Base-by-base conservation (phyloP, 73 alveolate species). In the Urostyla sp. region DNA sequence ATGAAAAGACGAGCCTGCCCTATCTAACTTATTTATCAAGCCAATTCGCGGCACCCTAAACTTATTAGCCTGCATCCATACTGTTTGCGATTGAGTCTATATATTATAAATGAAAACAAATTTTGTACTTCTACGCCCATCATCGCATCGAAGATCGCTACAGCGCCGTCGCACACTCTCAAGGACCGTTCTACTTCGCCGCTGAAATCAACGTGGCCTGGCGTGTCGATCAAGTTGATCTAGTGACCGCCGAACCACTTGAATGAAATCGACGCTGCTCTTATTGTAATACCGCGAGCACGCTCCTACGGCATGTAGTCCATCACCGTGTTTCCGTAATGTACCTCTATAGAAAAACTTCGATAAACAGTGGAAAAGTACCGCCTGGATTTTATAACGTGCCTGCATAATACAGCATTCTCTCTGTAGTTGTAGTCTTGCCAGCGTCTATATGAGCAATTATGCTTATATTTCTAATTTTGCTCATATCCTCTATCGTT, bases 181-280 rank as follows among this genome's bases (percentile, higher is more conserved):
- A 92, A 61, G 0, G 94, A 84, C 23, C 99, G 67, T 66, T 95
- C 98, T 2, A 96, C 99, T 60, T 96, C 99, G 0, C 96, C 98
- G 3, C 98, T 95, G 87, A 96, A 96, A 76, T 96, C 99, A 4
- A 96, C 98, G 87, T 96, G 99, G n/a, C 99, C 99, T 16, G 99
- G 99, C 0, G 99, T 96, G 84, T 96, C 99, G 35, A 96, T 95
- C 16, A 96, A 61, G 73, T 96, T 96, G 63, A 94, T 75, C 85
- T 95, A 76, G 88, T 84, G 79, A 24, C 87, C 88, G 7, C 59
- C 55, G 24, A 43, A 35, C 98, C 99, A 94, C 46, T 73, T 90
- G 66, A 92, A 94, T 5, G 97, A 78, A 18, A 90, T 94, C 20
- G 99, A 94, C 4, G 99, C 99, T 2, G 97, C 93, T 72, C 97